These are phyloP conservation scores for Fusarium sp. DNA, from an alignment of 2,329 filamentous ascomycete genomes.

Conservation along the genomic window DNA sequence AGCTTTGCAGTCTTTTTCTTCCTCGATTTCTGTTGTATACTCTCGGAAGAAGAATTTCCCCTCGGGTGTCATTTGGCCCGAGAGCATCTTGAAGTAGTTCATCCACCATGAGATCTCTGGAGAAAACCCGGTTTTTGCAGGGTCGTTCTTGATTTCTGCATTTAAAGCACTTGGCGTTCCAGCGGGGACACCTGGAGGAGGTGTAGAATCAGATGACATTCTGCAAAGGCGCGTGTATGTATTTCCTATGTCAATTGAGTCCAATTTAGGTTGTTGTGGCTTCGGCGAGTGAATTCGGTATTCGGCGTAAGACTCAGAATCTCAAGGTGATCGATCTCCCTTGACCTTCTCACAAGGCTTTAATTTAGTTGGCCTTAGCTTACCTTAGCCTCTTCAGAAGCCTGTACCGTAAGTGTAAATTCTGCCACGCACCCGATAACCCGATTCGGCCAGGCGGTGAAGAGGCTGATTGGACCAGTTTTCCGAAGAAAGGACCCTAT, in stretches of 20 bases:
- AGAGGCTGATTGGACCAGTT: constrained; percentile 12
- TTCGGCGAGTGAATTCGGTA: constrained; percentile 2
- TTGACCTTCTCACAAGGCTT: constrained; percentile 23
- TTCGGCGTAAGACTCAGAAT: constrained; percentile 1
- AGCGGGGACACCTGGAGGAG: constrained; percentile 23
- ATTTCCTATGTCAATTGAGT: background rate
- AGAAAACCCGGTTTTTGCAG: constrained; percentile 70
- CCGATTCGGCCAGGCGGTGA: constrained; percentile 34
- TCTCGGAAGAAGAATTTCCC: constrained; percentile 81
- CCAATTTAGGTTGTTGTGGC: background rate
- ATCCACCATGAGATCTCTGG: constrained; percentile 73
- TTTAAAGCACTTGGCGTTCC: constrained; percentile 26
- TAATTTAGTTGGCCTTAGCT: background rate
- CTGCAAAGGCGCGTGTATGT: background rate
- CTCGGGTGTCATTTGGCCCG: constrained; percentile 74
- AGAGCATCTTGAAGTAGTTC: constrained; percentile 86
- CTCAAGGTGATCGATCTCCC: constrained; percentile 20
- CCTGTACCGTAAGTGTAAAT: constrained; percentile 3
- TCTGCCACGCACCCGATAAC: constrained; percentile 14
- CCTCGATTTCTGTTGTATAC: constrained; percentile 78
- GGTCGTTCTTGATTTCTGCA: constrained; percentile 64
- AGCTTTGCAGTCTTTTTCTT: constrained; percentile 79
- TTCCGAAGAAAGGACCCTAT: constrained; percentile 21
- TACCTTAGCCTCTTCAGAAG: background rate
- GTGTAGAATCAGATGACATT: constrained; percentile 36